phyloP scores from a whole-genome alignment of 176 grass and related monocot genomes.

The Oryza punctata region DNA sequence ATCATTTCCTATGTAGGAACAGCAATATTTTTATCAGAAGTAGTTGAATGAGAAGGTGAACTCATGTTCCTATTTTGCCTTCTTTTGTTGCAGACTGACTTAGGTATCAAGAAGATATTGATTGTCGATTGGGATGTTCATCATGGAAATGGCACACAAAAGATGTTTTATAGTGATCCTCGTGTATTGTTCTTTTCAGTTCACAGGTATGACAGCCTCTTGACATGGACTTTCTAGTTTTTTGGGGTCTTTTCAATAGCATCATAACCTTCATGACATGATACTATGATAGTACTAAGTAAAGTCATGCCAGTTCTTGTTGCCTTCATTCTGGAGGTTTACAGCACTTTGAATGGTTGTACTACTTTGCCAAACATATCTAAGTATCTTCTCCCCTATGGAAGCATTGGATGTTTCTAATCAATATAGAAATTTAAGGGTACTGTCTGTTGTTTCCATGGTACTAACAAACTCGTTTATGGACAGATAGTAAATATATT shows the following conservation, averaged over 20 bases:
- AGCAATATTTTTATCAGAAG: neutral
- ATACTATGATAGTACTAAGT: neutral
- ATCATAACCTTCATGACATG: constrained; percentile 19
- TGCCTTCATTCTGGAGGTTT: constrained; percentile 17
- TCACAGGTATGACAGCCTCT: constrained; percentile 62
- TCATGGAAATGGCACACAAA: constrained; percentile 95
- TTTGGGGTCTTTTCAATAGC: constrained; percentile 1
- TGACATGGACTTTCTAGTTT: constrained; percentile 26
- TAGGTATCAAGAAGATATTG: constrained; percentile 92
- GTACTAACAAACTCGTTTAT: constrained; percentile 4
- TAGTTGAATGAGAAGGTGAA: neutral
- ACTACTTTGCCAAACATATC: neutral
- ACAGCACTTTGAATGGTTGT: neutral
- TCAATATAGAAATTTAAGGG: constrained; percentile 17
- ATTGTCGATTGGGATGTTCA: constrained; percentile 99
- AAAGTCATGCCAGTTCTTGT: neutral
- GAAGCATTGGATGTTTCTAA: neutral
- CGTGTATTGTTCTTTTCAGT: constrained; percentile 96
- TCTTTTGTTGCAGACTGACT: constrained; percentile 70
- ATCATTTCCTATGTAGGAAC: neutral
- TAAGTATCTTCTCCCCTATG: neutral
- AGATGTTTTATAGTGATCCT: constrained; percentile 85
- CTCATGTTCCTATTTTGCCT: constrained; percentile 6
- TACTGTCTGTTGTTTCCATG: constrained; percentile 18
- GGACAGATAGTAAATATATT: neutral